These are phyloP conservation scores for Punctularia strigosozonata DNA, from an alignment of 768 basidiomycete genomes.

Conservation along the genomic window DNA sequence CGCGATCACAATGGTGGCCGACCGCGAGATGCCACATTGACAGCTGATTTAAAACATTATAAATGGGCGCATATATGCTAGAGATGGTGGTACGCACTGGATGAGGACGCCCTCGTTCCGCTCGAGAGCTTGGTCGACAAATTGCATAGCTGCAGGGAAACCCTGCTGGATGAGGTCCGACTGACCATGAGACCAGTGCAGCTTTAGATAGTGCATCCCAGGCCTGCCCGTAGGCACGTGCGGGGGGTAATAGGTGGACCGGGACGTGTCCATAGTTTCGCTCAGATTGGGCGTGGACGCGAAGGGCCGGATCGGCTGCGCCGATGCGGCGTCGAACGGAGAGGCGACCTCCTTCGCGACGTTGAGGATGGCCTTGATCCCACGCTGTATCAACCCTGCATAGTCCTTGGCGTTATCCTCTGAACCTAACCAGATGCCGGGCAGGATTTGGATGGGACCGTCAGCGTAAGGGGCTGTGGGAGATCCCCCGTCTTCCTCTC, in stretches of 20 bases:
- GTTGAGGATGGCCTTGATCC: conserved; percentile 76
- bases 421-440: conserved; percentile 81
- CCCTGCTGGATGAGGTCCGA: conserved; percentile 72
- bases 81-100: conserved; percentile 45
- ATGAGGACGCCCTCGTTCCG: conserved; percentile 74
- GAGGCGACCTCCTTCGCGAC: conserved; percentile 85
- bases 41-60: conserved; percentile 38
- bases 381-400: conserved; percentile 52
- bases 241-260: conserved; percentile 53
- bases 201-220: conserved; percentile 77
- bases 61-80: conserved; percentile 8
- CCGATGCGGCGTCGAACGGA: conserved; percentile 42
- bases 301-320: conserved; percentile 44
- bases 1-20: conserved; percentile 83
- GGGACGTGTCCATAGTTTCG: conserved; percentile 18
- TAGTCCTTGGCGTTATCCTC: conserved; percentile 88
- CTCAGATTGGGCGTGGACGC: conserved; percentile 60
- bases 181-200: conserved; percentile 92
- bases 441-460: conserved; percentile 78
- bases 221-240: conserved; percentile 62
- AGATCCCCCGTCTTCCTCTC: conserved; percentile 36
- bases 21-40: conserved; percentile 88
- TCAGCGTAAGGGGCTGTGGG: conserved; percentile 60
- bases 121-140: conserved; percentile 64
- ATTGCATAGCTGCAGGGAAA: conserved; percentile 71